phyloP scores from a whole-genome alignment of 257 asterid genomes.

The Lavandula angustifolia region DNA sequence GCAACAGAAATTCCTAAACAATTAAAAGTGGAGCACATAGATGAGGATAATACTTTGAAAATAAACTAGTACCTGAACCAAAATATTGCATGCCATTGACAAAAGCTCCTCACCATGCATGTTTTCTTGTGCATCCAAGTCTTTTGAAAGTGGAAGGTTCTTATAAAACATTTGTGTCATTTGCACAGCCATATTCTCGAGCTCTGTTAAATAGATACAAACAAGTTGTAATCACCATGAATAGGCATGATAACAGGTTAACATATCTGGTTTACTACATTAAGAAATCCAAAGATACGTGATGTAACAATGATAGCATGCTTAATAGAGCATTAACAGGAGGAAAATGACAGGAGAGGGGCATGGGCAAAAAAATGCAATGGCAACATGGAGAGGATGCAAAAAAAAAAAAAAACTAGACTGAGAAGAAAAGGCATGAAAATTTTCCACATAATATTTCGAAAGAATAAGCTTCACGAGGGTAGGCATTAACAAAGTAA shows the following conservation, averaged over 20 bases:
- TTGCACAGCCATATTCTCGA: conserved; percentile 63
- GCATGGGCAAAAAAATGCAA: background rate
- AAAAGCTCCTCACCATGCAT: conserved; percentile 95
- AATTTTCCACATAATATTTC: conserved; percentile 16
- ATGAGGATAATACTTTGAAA: conserved; percentile 14
- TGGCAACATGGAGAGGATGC: conserved; percentile 4
- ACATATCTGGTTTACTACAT: conserved; percentile 13
- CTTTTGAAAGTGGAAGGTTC: conserved; percentile 79
- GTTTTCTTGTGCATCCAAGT: conserved; percentile 82
- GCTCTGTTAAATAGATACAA: conserved; percentile 48
- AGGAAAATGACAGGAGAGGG: background rate
- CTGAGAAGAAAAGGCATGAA: conserved; percentile 1
- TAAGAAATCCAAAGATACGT: background rate
- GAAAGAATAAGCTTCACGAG: conserved; percentile 23
- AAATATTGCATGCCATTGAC: conserved; percentile 72
- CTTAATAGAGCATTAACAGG: background rate
- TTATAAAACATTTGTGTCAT: conserved; percentile 72
- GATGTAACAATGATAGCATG: conserved; percentile 4
- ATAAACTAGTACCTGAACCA: conserved; percentile 79
- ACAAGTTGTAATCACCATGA: conserved; percentile 21
- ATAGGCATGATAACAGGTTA: conserved; percentile 20
- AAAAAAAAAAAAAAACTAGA: conserved; percentile 6
- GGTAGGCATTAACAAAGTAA: background rate
- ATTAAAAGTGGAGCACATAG: conserved; percentile 19
- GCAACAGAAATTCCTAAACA: conserved; percentile 8